Evolutionary conservation across 164 flowering plant species (phyloP).

Genomic region (Dillenia suffruticosa): DNA sequence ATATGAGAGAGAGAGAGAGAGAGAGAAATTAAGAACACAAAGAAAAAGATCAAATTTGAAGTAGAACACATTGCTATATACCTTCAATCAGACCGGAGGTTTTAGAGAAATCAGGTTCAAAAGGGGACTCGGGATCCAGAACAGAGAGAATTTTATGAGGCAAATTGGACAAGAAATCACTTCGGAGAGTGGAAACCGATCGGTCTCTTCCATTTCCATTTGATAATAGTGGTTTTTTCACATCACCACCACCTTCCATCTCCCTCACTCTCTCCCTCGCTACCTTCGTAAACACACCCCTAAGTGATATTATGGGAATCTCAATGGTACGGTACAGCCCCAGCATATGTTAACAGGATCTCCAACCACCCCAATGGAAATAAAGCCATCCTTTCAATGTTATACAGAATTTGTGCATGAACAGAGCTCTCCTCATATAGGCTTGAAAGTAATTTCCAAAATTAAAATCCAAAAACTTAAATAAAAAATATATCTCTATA

Average conservation of each 20-base stretch:
- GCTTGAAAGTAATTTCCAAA: too few relatives aligned
- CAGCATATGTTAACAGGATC: too few relatives aligned
- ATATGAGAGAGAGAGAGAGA: too few relatives aligned
- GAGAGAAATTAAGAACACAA: too few relatives aligned
- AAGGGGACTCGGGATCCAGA: conserved; percentile 29
- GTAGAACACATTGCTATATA: background rate
- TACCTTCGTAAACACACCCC: background rate
- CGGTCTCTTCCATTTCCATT: background rate
- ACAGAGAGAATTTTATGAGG: conserved; percentile 27
- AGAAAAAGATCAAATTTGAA: too few relatives aligned
- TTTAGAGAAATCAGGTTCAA: conserved; percentile 20
- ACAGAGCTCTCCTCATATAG: too few relatives aligned
- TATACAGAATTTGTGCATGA: too few relatives aligned
- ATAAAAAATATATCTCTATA: too few relatives aligned
- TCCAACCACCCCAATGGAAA: too few relatives aligned
- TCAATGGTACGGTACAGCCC: too few relatives aligned
- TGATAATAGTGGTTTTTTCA: conserved; percentile 17
- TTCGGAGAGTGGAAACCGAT: conserved; percentile 5
- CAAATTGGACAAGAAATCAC: conserved; percentile 27
- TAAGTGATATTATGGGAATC: background rate
- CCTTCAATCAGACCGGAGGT: conserved; percentile 23
- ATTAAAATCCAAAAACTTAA: too few relatives aligned
- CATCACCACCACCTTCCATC: background rate
- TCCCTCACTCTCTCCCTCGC: conserved; percentile 1
- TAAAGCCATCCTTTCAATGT: too few relatives aligned